Evolutionary conservation across 2,329 filamentous ascomycete species (phyloP).

Genomic region (Trichothecium roseum): DNA sequence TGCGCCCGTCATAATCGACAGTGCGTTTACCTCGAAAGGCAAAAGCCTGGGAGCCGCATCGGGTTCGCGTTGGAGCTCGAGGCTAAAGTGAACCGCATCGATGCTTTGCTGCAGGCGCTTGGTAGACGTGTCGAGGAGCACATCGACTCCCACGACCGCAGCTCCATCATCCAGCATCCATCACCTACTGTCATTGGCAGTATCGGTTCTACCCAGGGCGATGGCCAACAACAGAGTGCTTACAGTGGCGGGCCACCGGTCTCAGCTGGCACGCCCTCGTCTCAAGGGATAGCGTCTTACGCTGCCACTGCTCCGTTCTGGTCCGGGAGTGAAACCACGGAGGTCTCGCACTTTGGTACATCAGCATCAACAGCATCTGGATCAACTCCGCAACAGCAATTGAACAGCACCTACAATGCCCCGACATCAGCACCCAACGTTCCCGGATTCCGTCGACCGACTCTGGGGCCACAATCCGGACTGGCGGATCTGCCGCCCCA

Average conservation of each 20-base stretch:
- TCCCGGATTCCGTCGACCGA: background rate
- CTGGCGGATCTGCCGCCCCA: slow-evolving; percentile 44
- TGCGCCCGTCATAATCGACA: slow-evolving; percentile 55
- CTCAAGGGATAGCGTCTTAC: slow-evolving; percentile 1
- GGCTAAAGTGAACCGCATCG: slow-evolving; percentile 41
- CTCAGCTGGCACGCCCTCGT: slow-evolving; percentile 5
- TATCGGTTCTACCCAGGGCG: slow-evolving; percentile 14
- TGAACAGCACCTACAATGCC: no score
- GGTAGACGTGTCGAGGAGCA: slow-evolving; percentile 32
- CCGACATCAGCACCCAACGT: background rate
- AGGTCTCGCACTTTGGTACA: slow-evolving; percentile 3
- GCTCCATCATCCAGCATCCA: slow-evolving; percentile 10
- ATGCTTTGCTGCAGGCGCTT: slow-evolving; percentile 30
- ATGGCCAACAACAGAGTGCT: background rate
- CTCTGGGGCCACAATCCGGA: background rate
- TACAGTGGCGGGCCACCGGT: background rate
- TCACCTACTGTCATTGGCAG: slow-evolving; percentile 26
- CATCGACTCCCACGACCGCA: slow-evolving; percentile 22
- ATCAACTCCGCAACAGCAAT: background rate
- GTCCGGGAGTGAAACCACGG: slow-evolving; percentile 5
- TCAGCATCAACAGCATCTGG: background rate
- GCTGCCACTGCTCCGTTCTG: slow-evolving; percentile 3
- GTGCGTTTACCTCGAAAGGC: slow-evolving; percentile 61
- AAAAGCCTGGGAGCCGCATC: slow-evolving; percentile 56
- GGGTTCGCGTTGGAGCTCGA: slow-evolving; percentile 53